Conservation (phyloP, 1,284 basidiomycete genomes). For the Apiotrichum gamsii region DNA sequence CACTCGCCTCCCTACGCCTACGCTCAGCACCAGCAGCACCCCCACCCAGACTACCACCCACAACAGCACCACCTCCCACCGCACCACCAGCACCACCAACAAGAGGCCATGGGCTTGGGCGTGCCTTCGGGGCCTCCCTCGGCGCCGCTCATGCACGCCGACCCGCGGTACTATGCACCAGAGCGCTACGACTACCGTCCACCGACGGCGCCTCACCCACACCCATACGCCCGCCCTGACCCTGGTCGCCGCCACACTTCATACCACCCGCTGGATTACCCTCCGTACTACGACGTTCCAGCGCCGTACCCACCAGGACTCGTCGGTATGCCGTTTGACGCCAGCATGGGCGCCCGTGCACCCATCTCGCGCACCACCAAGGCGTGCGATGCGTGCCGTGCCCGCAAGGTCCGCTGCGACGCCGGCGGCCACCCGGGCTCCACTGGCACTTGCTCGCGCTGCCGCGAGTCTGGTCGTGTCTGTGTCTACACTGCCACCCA, state of each 20-base stretch:
- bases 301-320: not conserved
- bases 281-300: not conserved
- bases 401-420: constrained; percentile 42
- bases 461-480: constrained; percentile 33
- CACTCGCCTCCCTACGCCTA: not conserved
- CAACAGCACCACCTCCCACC: not conserved
- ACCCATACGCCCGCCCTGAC: not conserved
- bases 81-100: not conserved
- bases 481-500: constrained; percentile 42
- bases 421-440: constrained; percentile 34
- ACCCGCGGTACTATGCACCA: not conserved
- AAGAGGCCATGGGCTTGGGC: not conserved
- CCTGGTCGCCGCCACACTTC: constrained; percentile 2
- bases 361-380: constrained; percentile 44
- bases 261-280: constrained; percentile 3
- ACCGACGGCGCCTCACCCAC: not conserved
- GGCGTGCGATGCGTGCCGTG: constrained; percentile 43
- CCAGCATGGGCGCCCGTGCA: constrained; percentile 24
- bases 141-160: not conserved
- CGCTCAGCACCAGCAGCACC: not conserved
- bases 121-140: not conserved
- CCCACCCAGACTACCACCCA: not conserved
- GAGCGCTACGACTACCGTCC: not conserved
- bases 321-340: not conserved
- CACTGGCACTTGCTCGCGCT: constrained; percentile 32